Percentiles rank a stretch among this genome's conserved stretches.
phyloP scores from a whole-genome alignment of 208 protist genomes.

The Vickermania ingenoplastis region DNA sequence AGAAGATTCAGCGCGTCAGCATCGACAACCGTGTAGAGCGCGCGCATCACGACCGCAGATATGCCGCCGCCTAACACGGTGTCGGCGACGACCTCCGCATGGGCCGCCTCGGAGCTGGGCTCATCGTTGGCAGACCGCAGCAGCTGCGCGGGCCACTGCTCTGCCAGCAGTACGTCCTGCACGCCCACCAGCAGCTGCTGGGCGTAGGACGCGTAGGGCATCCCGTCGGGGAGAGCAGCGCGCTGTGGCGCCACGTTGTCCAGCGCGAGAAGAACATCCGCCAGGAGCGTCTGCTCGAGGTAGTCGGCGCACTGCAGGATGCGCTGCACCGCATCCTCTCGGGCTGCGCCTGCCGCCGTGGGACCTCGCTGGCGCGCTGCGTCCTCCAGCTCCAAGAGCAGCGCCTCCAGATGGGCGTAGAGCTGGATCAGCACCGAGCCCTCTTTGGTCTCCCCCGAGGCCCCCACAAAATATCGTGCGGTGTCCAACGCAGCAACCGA shows the following conservation, averaged over 20 bases:
- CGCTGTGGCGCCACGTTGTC: too few relatives aligned
- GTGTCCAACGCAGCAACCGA: conserved; percentile 35
- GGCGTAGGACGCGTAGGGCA: too few relatives aligned
- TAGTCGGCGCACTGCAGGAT: not conserved
- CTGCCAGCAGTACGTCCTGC: conserved; percentile 12
- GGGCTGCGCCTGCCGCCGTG: not conserved
- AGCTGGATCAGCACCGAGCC: conserved; percentile 11
- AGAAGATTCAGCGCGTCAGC: conserved; percentile 14
- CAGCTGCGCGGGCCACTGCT: conserved; percentile 35
- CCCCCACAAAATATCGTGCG: conserved; percentile 13
- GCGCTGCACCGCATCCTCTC: too few relatives aligned
- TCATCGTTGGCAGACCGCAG: conserved; percentile 6
- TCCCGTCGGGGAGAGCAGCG: too few relatives aligned
- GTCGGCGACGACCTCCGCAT: not conserved
- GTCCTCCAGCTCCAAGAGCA: conserved; percentile 40
- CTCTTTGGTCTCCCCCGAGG: not conserved
- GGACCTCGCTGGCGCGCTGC: not conserved
- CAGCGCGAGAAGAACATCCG: conserved; percentile 1
- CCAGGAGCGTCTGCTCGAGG: not conserved
- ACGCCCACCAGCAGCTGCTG: conserved; percentile 11
- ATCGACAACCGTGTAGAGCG: conserved; percentile 9
- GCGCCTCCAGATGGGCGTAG: conserved; percentile 25
- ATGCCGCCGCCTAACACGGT: conserved; percentile 2
- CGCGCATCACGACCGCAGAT: conserved; percentile 12
- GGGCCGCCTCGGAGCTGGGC: not conserved